Conservation (phyloP, 805 yeast genomes). For the Starmerella geochares region DNA sequence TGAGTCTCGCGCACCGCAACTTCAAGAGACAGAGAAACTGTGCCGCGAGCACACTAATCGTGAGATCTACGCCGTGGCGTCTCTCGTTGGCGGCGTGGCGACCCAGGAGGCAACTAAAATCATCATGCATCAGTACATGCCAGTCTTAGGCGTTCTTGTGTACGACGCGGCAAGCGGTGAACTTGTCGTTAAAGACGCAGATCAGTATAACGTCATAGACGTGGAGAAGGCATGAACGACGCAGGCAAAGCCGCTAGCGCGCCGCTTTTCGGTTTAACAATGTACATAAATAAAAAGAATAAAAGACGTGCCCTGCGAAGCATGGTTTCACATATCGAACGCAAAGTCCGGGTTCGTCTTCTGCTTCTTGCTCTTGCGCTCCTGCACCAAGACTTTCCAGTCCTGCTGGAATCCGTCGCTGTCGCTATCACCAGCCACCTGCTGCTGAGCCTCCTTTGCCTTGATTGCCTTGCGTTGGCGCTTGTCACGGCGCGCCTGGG, state of each 20-base stretch:
- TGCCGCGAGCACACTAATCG: background rate
- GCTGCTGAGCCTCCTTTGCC: conserved; percentile 35
- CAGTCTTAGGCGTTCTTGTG: conserved; percentile 57
- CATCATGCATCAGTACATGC: conserved; percentile 68
- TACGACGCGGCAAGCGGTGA: conserved; percentile 52
- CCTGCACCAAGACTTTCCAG: conserved; percentile 76
- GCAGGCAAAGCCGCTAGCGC: background rate
- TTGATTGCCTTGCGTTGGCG: conserved; percentile 50
- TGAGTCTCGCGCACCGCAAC: background rate
- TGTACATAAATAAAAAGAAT: background rate
- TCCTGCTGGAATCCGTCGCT: conserved; percentile 41
- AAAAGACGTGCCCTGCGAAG: no score
- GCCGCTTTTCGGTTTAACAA: background rate
- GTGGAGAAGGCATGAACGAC: conserved; percentile 19
- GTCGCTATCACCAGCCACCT: conserved; percentile 34
- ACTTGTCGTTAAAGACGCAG: background rate
- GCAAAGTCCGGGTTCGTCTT: conserved; percentile 14
- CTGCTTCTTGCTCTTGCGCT: conserved; percentile 53
- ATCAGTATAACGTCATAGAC: background rate
- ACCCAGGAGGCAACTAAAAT: conserved; percentile 75
- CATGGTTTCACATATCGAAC: conserved; percentile 10
- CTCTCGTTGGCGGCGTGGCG: conserved; percentile 74
- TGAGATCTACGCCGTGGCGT: conserved; percentile 48
- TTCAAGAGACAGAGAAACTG: background rate
- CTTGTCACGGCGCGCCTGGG: conserved; percentile 55